Evolutionary conservation across 2,329 filamentous ascomycete species (phyloP), one percentile per base, ranked within the genome.

Genomic region (Claviceps sp.): DNA sequence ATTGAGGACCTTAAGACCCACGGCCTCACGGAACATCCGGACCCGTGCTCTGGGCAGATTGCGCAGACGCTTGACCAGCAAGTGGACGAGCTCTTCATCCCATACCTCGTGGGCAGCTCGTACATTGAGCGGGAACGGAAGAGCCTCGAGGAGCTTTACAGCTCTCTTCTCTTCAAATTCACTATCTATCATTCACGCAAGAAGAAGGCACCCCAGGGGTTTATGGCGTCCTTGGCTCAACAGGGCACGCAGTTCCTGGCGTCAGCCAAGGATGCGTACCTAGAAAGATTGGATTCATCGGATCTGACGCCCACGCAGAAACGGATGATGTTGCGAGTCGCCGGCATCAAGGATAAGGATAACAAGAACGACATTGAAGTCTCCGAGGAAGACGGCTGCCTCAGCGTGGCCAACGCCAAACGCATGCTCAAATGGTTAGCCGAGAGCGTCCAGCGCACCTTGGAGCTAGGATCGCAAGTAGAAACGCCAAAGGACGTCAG

Each of bases 341-440:
- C 91, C 55, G 89, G 90, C 17, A 72, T 97, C 49, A 84, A 90
- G 56, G 81, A 87, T 48, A 81, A 78, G 57, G 82, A 81, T 52
- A 84, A 85, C 61, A 87, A 88, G 66, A 85, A 86, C 58, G 90
- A 95, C 50, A 89, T 95, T 53, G 90, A 95, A 64, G 86, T 97
- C 37, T 84, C 85, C 0, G 93, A 97, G 54, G 83, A 91, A 62
- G 91, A 98, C 62, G 93, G 93, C 38, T 76, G 82, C 52, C 73
- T 97, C 26, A 91, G 84, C 58, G 74, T 94, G 4, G 75, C 81
- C n/a, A 89, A 87, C 65, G 88, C 90, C n/a, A 97, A 97, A 70
- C 81, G 93, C 53, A 98, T 98, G 90, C 78, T 98, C 55, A 94
- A 88, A 64, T 98, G 93, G 93, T 73, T 98, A 42, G 93, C 93